Evolutionary conservation across 345 rosid species (phyloP).

Genomic region (Laguncularia racemosa): DNA sequence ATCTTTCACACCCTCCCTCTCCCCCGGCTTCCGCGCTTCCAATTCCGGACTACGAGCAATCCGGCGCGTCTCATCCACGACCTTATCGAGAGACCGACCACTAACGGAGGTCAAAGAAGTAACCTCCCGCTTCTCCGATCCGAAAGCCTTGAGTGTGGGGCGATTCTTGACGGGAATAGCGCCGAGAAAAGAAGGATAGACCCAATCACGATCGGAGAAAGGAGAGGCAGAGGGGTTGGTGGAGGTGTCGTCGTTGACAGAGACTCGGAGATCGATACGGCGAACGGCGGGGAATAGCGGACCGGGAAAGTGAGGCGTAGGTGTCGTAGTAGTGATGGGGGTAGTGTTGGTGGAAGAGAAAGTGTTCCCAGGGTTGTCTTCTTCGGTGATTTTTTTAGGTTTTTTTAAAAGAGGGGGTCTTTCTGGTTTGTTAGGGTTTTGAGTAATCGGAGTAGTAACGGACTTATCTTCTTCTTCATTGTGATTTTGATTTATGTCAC

Average conservation of each 20-base stretch:
- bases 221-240: constrained; percentile 4
- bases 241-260: constrained; percentile 12
- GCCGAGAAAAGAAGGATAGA: constrained; percentile 57
- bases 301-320: constrained; percentile 48
- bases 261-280: constrained; percentile 35
- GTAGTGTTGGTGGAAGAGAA: not conserved
- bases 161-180: constrained; percentile 39
- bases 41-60: constrained; percentile 2
- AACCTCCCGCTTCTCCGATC: constrained; percentile 15
- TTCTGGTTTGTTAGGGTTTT: constrained; percentile 27
- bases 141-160: constrained; percentile 23
- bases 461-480: constrained; percentile 3
- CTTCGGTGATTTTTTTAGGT: constrained; percentile 28
- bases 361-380: not conserved
- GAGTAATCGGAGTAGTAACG: constrained; percentile 4
- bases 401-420: constrained; percentile 49
- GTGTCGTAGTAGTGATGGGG: constrained; percentile 7
- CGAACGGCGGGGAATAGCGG: constrained; percentile 56
- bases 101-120: constrained; percentile 1
- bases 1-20: constrained; percentile 10
- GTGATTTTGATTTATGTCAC: no score
- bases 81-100: constrained; percentile 13
- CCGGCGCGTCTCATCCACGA: constrained; percentile 18
- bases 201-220: constrained; percentile 50
- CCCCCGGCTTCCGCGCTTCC: constrained; percentile 10